These are phyloP conservation scores for Mortierella sp. DNA, from an alignment of 371 early-diverging fungal genomes.

Conservation along the genomic window DNA sequence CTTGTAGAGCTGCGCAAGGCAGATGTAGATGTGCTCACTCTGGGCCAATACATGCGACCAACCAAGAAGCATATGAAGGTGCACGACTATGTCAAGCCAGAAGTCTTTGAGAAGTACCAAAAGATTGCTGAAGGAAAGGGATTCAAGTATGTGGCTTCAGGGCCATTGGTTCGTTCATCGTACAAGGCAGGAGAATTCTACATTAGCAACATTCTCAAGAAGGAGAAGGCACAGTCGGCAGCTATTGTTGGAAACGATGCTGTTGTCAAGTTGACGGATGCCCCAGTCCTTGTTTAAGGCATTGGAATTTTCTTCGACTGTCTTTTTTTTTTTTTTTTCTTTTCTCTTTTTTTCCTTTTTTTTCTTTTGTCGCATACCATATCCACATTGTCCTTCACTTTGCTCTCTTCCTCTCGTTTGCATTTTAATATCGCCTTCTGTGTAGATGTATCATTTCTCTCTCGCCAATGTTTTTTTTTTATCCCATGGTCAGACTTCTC, in stretches of 20 bases:
- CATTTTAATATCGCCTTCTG: background rate
- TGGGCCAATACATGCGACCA: constrained; percentile 99
- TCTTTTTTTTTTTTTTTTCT: background rate
- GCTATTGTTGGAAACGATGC: constrained; percentile 46
- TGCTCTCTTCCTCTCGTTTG: constrained; percentile 4
- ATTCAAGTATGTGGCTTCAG: constrained; percentile 95
- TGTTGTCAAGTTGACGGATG: constrained; percentile 48
- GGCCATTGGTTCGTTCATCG: constrained; percentile 94
- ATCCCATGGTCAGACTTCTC: no score
- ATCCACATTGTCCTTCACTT: background rate
- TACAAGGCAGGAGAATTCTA: constrained; percentile 99
- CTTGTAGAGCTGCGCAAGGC: constrained; percentile 76
- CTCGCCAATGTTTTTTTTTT: background rate
- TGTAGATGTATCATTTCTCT: background rate
- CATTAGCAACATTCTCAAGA: constrained; percentile 87
- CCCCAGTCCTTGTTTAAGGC: constrained; percentile 35
- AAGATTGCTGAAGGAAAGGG: constrained; percentile 87
- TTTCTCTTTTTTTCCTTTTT: constrained; percentile 1
- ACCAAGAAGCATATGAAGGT: constrained; percentile 99
- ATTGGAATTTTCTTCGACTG: background rate
- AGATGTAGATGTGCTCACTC: constrained; percentile 95
- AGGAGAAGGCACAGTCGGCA: constrained; percentile 53
- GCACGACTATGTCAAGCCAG: constrained; percentile 92
- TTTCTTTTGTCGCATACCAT: background rate
- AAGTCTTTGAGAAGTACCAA: constrained; percentile 93